These are phyloP conservation scores for Medicago ruthenica DNA, from an alignment of 306 rosid genomes.

Conservation along the genomic window DNA sequence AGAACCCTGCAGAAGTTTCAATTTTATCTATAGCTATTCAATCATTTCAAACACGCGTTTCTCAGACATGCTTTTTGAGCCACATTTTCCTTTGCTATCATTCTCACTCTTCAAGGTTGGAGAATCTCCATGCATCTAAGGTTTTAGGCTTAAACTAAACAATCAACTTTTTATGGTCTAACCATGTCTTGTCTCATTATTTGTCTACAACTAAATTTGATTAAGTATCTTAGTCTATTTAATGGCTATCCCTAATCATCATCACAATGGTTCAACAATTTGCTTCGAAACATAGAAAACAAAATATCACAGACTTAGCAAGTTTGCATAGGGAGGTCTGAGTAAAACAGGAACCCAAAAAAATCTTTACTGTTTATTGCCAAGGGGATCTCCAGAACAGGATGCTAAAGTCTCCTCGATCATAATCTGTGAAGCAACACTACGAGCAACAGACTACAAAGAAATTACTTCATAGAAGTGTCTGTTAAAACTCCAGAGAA, in stretches of 20 bases:
- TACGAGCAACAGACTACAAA: slow-evolving; percentile 67
- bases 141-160: slow-evolving; percentile 17
- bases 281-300: slow-evolving; percentile 15
- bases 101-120: slow-evolving; percentile 10
- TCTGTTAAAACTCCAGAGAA: slow-evolving; percentile 22
- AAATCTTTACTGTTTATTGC: slow-evolving; percentile 80
- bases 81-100: slow-evolving; percentile 16
- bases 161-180: slow-evolving; percentile 14
- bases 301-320: slow-evolving; percentile 27
- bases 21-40: background rate
- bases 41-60: slow-evolving; percentile 19
- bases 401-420: slow-evolving; percentile 78
- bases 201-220: slow-evolving; percentile 10
- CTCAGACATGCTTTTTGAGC: slow-evolving; percentile 11
- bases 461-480: slow-evolving; percentile 25
- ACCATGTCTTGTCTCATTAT: slow-evolving; percentile 5
- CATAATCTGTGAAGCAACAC: slow-evolving; percentile 66
- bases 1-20: background rate
- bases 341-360: slow-evolving; percentile 5
- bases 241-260: background rate
- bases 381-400: slow-evolving; percentile 80
- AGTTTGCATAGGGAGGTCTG: slow-evolving; percentile 24
- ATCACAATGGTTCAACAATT: slow-evolving; percentile 6
- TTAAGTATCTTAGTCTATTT: slow-evolving; percentile 26
- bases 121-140: slow-evolving; percentile 15